A percentile compares a stretch with the other conserved stretches of the same genome.
Evolutionary conservation across 1,139 yeast genomes (phyloP).

Genomic region (Wickerhamomyces sp.): DNA sequence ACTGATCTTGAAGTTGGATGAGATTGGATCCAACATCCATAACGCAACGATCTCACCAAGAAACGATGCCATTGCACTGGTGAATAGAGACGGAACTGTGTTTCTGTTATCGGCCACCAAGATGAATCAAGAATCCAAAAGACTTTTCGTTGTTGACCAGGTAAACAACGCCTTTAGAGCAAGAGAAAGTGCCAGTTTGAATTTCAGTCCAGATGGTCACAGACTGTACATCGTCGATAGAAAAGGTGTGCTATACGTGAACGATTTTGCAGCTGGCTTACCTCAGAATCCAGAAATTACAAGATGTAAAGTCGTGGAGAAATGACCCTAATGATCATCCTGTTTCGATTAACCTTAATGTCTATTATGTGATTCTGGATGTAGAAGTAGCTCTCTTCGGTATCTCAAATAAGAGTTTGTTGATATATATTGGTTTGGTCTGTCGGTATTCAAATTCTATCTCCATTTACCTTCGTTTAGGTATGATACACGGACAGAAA

Average conservation of each 20-base stretch:
- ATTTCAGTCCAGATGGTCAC: conserved; percentile 78
- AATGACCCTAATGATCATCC: too few relatives aligned
- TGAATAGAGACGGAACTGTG: conserved; percentile 73
- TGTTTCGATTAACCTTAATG: too few relatives aligned
- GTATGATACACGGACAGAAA: too few relatives aligned
- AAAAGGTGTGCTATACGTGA: conserved; percentile 70
- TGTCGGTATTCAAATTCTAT: too few relatives aligned
- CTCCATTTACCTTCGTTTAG: too few relatives aligned
- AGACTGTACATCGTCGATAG: conserved; percentile 72
- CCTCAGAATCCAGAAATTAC: conserved; percentile 78
- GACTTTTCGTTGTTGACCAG: conserved; percentile 70
- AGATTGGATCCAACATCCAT: conserved; percentile 79
- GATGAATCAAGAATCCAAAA: conserved; percentile 46
- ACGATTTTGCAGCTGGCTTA: conserved; percentile 84
- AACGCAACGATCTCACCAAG: conserved; percentile 73
- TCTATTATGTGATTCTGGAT: too few relatives aligned
- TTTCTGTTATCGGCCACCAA: conserved; percentile 64
- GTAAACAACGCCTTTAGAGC: conserved; percentile 67
- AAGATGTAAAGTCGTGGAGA: conserved; percentile 60
- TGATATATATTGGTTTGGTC: too few relatives aligned
- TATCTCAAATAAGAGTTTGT: too few relatives aligned
- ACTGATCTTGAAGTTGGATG: conserved; percentile 56
- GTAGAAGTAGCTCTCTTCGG: too few relatives aligned
- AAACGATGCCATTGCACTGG: conserved; percentile 77
- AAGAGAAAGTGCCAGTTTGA: conserved; percentile 68